These are phyloP conservation scores for Alternaria dauci DNA, from an alignment of 2,329 filamentous ascomycete species.

Conservation along the genomic window DNA sequence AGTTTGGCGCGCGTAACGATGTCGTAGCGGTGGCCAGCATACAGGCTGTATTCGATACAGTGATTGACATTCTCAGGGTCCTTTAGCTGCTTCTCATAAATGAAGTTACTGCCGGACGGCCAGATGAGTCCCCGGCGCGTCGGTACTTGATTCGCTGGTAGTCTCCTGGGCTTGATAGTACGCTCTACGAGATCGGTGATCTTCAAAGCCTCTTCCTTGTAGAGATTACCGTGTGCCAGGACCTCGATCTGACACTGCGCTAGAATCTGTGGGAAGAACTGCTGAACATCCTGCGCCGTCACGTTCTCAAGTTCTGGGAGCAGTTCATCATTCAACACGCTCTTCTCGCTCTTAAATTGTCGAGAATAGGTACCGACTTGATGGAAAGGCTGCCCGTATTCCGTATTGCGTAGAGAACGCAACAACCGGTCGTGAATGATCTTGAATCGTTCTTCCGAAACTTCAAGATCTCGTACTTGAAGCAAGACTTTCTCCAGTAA, in stretches of 20 bases:
- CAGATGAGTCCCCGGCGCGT: constrained; percentile 79
- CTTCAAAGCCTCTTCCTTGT: constrained; percentile 89
- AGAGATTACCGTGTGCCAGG: constrained; percentile 88
- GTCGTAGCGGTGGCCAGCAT: constrained; percentile 62
- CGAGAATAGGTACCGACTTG: constrained; percentile 85
- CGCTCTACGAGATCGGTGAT: constrained; percentile 84
- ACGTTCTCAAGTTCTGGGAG: constrained; percentile 78
- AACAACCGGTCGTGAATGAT: constrained; percentile 87
- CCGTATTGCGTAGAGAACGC: constrained; percentile 83
- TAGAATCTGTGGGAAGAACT: constrained; percentile 82
- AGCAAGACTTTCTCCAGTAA: constrained; percentile 87
- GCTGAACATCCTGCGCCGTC: constrained; percentile 75
- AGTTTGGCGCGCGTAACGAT: constrained; percentile 76
- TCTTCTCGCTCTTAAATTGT: constrained; percentile 79
- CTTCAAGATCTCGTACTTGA: constrained; percentile 82
- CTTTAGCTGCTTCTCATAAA: constrained; percentile 81
- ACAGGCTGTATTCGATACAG: constrained; percentile 60
- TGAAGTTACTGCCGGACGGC: constrained; percentile 80
- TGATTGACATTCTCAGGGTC: constrained; percentile 83
- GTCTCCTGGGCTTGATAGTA: constrained; percentile 74
- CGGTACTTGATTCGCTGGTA: constrained; percentile 82
- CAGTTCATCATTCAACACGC: constrained; percentile 81
- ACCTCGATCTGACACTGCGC: constrained; percentile 87
- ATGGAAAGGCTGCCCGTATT: constrained; percentile 86
- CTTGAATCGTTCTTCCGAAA: constrained; percentile 86